Percentiles rank a stretch among this genome's conserved stretches.
Evolutionary conservation across 1,284 basidiomycete species (phyloP).

Genomic region (Tilletiopsis washingtonensis): DNA sequence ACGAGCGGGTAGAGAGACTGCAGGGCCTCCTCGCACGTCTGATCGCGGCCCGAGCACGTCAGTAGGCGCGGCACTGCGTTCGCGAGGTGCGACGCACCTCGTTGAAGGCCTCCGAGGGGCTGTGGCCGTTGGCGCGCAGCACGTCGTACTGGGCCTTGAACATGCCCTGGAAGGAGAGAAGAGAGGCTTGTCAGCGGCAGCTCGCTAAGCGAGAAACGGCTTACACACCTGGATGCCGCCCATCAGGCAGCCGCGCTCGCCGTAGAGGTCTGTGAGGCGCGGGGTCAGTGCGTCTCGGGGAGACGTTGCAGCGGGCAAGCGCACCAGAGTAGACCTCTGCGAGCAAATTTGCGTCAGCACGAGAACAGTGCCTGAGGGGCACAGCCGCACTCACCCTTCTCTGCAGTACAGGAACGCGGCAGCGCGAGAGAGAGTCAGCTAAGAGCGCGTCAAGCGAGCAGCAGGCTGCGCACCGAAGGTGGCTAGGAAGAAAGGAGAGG

Average conservation of each 20-base stretch:
- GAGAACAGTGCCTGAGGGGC: too few relatives aligned
- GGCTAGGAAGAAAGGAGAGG: too few relatives aligned
- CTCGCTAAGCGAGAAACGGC: too few relatives aligned
- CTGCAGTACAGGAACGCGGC: too few relatives aligned
- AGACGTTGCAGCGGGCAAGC: too few relatives aligned
- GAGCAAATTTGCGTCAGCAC: too few relatives aligned
- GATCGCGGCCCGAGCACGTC: background rate
- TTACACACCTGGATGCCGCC: conserved; percentile 65
- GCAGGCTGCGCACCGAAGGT: too few relatives aligned
- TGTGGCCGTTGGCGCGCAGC: conserved; percentile 94
- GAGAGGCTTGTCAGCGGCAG: background rate
- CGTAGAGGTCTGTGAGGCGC: too few relatives aligned
- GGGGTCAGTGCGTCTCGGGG: too few relatives aligned
- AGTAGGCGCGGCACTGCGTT: background rate
- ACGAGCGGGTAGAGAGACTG: conserved; percentile 97
- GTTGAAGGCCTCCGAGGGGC: conserved; percentile 97
- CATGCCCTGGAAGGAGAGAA: conserved; percentile 67
- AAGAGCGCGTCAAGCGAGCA: too few relatives aligned
- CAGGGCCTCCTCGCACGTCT: conserved; percentile 77
- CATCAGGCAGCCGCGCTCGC: conserved; percentile 99
- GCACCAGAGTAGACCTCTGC: conserved; percentile 99
- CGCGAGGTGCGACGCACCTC: conserved; percentile 59
- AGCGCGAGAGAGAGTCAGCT: too few relatives aligned
- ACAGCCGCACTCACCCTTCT: too few relatives aligned
- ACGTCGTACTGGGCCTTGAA: conserved; percentile 99